phyloP scores from a whole-genome alignment of 129 eudicot genomes.

The Chrysanthemum seticuspe region DNA sequence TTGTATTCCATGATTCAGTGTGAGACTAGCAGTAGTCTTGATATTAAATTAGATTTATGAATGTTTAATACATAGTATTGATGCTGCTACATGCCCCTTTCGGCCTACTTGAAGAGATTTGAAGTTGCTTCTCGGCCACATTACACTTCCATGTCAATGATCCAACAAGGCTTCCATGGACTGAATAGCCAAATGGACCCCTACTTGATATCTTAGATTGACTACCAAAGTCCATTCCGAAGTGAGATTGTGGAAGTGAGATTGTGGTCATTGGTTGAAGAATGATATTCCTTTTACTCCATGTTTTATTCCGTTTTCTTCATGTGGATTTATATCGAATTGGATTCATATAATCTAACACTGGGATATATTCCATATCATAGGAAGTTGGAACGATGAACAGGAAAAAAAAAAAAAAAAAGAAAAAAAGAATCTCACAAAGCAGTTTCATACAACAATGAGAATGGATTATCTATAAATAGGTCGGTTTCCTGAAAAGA shows the following conservation, averaged over 20 bases:
- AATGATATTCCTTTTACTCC: not conserved
- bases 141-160: too few species aligned
- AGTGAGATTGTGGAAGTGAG: not conserved
- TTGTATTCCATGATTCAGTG: too few species aligned
- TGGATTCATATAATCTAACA: slow-evolving; percentile 18
- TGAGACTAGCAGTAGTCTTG: too few species aligned
- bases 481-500: not conserved
- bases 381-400: slow-evolving; percentile 8
- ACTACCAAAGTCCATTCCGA: slow-evolving; percentile 19
- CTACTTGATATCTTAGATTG: not conserved
- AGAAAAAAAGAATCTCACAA: not conserved
- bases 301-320: not conserved
- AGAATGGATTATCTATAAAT: slow-evolving; percentile 11
- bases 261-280: slow-evolving; percentile 13
- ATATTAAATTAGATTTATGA: too few species aligned
- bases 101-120: too few species aligned
- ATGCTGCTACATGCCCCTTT: too few species aligned
- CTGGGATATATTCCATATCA: slow-evolving; percentile 13
- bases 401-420: too few species aligned
- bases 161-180: not conserved
- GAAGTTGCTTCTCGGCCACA: too few species aligned
- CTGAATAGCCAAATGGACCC: slow-evolving; percentile 7
- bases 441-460: not conserved
- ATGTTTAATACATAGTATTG: too few species aligned
- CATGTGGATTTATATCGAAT: slow-evolving; percentile 8